Base-by-base conservation (phyloP, 2,329 filamentous ascomycete species). In the Fusarium hostae region DNA sequence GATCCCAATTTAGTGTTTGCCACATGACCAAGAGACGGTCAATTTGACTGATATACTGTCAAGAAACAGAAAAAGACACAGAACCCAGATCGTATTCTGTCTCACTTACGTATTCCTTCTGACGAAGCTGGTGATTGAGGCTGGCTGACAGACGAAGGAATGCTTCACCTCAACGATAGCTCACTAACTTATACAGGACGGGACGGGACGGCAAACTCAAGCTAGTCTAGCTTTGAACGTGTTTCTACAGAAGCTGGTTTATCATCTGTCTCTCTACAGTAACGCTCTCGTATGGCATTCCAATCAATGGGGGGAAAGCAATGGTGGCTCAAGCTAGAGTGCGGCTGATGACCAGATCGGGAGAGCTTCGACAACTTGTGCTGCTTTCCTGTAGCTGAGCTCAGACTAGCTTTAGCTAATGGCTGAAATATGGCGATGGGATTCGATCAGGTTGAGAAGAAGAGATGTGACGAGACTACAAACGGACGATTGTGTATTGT, bases 241-340 rank as follows among this genome's bases (percentile, higher is more conserved):
- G 11, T 28, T 28, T 58, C 26, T 22, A 20, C 18, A 24, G 34
- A 52, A 52, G 34, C 34, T 11, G 34, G 9, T 12, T 18, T 24
- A 9, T 52, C 16, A 39, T 52, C 22, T 32, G 26, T 10, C 12
- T 24, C 11, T 24, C 45, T 32, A 15, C 10, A n/a, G n/a, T 26
- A 9, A 37, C 35, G 44, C 20, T 51, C 8, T 52, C 18, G 56
- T 39, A 32, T 40, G 45, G 12, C 56, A 54, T 59, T 54, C 45
- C 56, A 52, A 32, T 26, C 16, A 15, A 30, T 32, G 43, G 26
- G 55, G 43, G 32, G 43, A 24, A 50, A 50, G 48, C 24, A 30
- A 28, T 51, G 9, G 56, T 40, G 56, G 56, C 56, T 52, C 47
- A 15, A n/a, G 34, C 45, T 37, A 59, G 22, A 52, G 15, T 58